These are phyloP conservation scores for Gentiana macrophylla DNA, from an alignment of 257 asterid species.

Conservation along the genomic window DNA sequence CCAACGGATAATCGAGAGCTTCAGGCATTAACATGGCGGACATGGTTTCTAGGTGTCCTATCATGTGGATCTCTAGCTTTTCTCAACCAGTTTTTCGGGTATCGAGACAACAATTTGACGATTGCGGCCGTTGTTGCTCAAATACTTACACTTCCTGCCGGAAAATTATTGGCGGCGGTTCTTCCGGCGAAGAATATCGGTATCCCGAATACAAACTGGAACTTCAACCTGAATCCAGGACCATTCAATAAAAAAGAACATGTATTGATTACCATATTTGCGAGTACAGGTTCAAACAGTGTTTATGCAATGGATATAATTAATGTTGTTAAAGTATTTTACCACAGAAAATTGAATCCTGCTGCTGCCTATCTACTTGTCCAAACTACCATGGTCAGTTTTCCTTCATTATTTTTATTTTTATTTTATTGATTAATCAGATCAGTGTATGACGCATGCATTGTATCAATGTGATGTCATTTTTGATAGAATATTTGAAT, in stretches of 20 bases:
- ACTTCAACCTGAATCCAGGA: slow-evolving; percentile 51
- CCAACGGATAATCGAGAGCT: slow-evolving; percentile 33
- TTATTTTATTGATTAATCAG: neutral
- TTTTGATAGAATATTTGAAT: neutral
- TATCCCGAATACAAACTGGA: slow-evolving; percentile 30
- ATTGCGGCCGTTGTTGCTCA: slow-evolving; percentile 33
- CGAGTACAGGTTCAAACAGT: slow-evolving; percentile 35
- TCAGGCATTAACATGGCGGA: slow-evolving; percentile 40
- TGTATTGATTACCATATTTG: slow-evolving; percentile 57
- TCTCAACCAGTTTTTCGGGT: slow-evolving; percentile 44
- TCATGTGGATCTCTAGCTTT: slow-evolving; percentile 40
- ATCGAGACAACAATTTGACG: slow-evolving; percentile 33
- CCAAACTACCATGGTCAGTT: slow-evolving; percentile 49
- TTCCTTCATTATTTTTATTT: neutral
- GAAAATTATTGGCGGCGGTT: slow-evolving; percentile 38
- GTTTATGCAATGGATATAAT: slow-evolving; percentile 48
- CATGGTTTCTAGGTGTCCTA: slow-evolving; percentile 50
- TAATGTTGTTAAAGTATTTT: slow-evolving; percentile 41
- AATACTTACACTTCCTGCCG: slow-evolving; percentile 46
- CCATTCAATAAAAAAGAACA: slow-evolving; percentile 60
- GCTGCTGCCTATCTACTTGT: slow-evolving; percentile 39
- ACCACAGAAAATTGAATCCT: slow-evolving; percentile 33
- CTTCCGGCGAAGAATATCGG: slow-evolving; percentile 25
- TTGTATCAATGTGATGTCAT: neutral
- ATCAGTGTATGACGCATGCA: neutral